Percentiles rank a stretch among this genome's conserved stretches.
phyloP scores from a whole-genome alignment of 73 alveolate genomes.

The Tetrahymena thermophila region DNA sequence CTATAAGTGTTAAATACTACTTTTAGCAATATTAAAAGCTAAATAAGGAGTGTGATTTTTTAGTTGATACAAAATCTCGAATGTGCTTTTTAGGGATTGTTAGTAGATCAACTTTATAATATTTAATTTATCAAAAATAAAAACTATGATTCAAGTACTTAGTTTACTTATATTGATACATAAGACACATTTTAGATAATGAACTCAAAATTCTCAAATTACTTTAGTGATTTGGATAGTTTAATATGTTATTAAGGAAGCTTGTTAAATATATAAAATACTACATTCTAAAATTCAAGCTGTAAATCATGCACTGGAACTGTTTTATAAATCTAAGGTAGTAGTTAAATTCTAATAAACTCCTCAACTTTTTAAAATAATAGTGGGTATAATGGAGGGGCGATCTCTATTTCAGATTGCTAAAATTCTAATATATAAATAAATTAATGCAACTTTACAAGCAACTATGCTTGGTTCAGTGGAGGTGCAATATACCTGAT shows the following conservation, averaged over 20 bases:
- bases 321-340: not conserved
- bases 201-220: not conserved
- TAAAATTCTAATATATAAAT: not conserved
- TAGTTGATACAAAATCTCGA: not conserved
- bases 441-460: not conserved
- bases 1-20: not conserved
- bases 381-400: not conserved
- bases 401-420: not conserved
- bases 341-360: not conserved
- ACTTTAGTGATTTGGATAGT: not conserved
- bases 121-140: not conserved
- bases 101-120: not conserved
- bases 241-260: not conserved
- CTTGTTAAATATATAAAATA: not conserved
- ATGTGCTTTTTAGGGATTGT: not conserved
- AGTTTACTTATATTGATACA: not conserved
- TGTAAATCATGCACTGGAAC: not conserved
- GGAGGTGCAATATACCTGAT: not conserved
- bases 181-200: not conserved
- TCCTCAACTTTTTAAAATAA: not conserved
- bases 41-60: not conserved
- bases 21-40: not conserved
- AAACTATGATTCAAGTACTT: not conserved
- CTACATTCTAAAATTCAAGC: not conserved
- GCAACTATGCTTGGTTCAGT: not conserved